Evolutionary conservation across 176 grass and related monocot species (phyloP).

Genomic region (Cenchrus fungigraminus): DNA sequence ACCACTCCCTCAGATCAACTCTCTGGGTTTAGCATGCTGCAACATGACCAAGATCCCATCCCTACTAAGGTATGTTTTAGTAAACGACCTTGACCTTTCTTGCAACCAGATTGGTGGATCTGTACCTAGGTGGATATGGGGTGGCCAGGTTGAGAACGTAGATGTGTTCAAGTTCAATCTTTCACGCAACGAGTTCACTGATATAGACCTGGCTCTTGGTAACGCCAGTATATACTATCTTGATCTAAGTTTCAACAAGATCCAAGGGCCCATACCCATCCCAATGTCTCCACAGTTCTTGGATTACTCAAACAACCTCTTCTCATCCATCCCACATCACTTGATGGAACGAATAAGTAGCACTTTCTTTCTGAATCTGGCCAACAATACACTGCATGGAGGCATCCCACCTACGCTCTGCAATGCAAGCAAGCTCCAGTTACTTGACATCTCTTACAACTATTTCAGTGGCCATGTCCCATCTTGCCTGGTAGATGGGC

Average conservation of each 20-base stretch:
- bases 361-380: constrained; percentile 49
- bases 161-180: constrained; percentile 62
- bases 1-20: constrained; percentile 43
- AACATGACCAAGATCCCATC: constrained; percentile 63
- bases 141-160: constrained; percentile 7
- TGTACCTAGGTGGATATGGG: constrained; percentile 66
- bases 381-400: constrained; percentile 35
- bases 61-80: constrained; percentile 50
- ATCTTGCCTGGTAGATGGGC: constrained; percentile 36
- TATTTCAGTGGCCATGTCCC: constrained; percentile 44
- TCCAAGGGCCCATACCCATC: constrained; percentile 21
- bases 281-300: constrained; percentile 19
- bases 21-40: constrained; percentile 61
- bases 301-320: constrained; percentile 37
- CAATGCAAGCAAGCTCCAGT: neutral
- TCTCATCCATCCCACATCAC: constrained; percentile 32
- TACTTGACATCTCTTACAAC: constrained; percentile 50
- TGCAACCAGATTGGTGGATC: constrained; percentile 56
- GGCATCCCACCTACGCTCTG: constrained; percentile 34
- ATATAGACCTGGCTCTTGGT: constrained; percentile 38
- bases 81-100: constrained; percentile 59
- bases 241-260: constrained; percentile 44
- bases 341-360: constrained; percentile 29
- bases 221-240: constrained; percentile 33
- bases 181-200: constrained; percentile 60